Evolutionary conservation across 768 basidiomycete genomes (phyloP).

Genomic region (Mycena venus): DNA sequence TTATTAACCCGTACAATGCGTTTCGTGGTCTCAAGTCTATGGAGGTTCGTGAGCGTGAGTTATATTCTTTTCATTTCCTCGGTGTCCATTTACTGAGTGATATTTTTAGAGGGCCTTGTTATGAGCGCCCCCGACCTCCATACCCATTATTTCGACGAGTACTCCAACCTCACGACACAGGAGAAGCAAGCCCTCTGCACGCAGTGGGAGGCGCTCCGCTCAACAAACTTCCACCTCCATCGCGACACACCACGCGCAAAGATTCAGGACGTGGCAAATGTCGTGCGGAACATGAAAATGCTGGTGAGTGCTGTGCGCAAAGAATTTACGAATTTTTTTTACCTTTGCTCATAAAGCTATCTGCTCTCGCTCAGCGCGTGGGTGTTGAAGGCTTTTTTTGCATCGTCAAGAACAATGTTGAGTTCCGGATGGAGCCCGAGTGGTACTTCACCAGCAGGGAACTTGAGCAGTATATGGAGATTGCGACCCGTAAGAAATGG

Average conservation of each 20-base stretch:
- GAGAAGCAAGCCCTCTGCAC: constrained; percentile 10
- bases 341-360: not conserved
- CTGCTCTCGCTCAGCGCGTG: constrained; percentile 22
- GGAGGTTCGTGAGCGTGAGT: not conserved
- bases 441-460: constrained; percentile 38
- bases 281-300: constrained; percentile 14
- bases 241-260: too few species aligned
- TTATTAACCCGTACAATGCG: constrained; percentile 6
- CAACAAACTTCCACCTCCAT: not conserved
- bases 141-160: constrained; percentile 9
- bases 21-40: not conserved
- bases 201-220: not conserved
- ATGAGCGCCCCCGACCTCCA: not conserved
- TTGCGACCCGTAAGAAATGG: constrained; percentile 26
- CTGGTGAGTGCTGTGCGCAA: constrained; percentile 10
- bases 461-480: constrained; percentile 32
- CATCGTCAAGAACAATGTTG: constrained; percentile 32
- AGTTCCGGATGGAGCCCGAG: constrained; percentile 30
- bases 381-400: constrained; percentile 42
- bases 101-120: not conserved
- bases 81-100: not conserved
- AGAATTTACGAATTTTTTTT: too few species aligned
- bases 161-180: not conserved
- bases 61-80: not conserved
- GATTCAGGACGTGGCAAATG: not conserved